Percentiles rank a stretch among this genome's conserved stretches.
These are phyloP conservation scores for Sanghuangporus weigelae DNA, from an alignment of 1,284 basidiomycete species.

Conservation along the genomic window DNA sequence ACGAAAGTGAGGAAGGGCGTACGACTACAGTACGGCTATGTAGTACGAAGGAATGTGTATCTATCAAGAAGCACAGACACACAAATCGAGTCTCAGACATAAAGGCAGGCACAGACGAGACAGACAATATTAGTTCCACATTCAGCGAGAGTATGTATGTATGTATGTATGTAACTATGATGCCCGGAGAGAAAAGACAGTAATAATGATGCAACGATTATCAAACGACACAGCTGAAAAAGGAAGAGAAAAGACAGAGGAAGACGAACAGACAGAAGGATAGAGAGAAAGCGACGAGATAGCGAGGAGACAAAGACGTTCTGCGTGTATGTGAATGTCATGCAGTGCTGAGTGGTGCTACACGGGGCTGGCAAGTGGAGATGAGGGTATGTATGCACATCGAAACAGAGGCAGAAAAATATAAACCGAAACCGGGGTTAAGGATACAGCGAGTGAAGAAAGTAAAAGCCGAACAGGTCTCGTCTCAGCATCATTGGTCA, in stretches of 20 bases:
- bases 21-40: no score
- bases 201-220: not conserved
- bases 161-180: not conserved
- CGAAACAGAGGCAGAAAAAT: not conserved
- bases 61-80: not conserved
- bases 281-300: not conserved
- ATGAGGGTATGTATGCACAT: not conserved
- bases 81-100: not conserved
- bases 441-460: not conserved
- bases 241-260: not conserved
- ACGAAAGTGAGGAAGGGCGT: no score
- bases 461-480: not conserved
- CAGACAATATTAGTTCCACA: not conserved
- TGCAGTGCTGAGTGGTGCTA: not conserved
- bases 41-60: not conserved
- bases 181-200: not conserved
- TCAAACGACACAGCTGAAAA: not conserved
- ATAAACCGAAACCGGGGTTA: not conserved
- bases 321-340: not conserved
- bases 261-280: not conserved
- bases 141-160: not conserved
- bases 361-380: not conserved
- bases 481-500: not conserved
- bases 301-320: not conserved
- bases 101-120: not conserved